Percentiles rank a stretch among this genome's conserved stretches.
phyloP scores from a whole-genome alignment of 179 eudicot species.

The Nepenthes alata region DNA sequence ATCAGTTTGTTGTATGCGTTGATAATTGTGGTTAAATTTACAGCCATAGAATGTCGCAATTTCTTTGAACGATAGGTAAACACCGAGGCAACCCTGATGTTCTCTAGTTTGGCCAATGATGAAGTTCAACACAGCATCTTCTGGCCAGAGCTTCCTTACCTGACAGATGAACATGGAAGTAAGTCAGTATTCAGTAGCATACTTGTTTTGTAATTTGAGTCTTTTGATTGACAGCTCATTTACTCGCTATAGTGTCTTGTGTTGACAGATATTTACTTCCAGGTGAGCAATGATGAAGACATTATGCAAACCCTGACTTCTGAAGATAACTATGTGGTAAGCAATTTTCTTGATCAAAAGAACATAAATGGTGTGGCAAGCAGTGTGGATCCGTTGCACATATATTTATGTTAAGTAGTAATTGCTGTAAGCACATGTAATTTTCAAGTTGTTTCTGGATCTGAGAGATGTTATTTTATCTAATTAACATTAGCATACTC shows the following conservation, averaged over 20 bases:
- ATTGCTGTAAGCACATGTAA: too few relatives aligned
- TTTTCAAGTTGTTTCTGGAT: too few relatives aligned
- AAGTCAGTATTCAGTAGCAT: slow-evolving; percentile 27
- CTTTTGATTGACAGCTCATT: slow-evolving; percentile 4
- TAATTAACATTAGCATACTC: too few relatives aligned
- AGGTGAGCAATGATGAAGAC: slow-evolving; percentile 86
- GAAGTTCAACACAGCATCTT: slow-evolving; percentile 72
- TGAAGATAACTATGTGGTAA: slow-evolving; percentile 82
- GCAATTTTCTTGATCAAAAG: slow-evolving; percentile 1
- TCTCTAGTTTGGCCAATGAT: slow-evolving; percentile 50
- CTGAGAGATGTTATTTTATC: too few relatives aligned
- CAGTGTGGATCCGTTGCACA: too few relatives aligned
- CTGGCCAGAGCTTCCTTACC: slow-evolving; percentile 92
- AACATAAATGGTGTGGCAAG: too few relatives aligned
- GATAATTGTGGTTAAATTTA: not conserved
- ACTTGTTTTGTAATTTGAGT: slow-evolving; percentile 1
- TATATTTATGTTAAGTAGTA: too few relatives aligned
- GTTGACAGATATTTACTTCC: slow-evolving; percentile 77
- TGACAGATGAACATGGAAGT: slow-evolving; percentile 94
- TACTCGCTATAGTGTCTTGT: slow-evolving; percentile 11
- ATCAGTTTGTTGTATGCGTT: not conserved
- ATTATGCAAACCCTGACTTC: slow-evolving; percentile 55
- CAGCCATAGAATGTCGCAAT: not conserved
- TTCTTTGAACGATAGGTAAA: slow-evolving; percentile 37
- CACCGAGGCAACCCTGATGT: slow-evolving; percentile 75